phyloP scores from a whole-genome alignment of 2,329 filamentous ascomycete genomes.

The Venturia oleaginea region DNA sequence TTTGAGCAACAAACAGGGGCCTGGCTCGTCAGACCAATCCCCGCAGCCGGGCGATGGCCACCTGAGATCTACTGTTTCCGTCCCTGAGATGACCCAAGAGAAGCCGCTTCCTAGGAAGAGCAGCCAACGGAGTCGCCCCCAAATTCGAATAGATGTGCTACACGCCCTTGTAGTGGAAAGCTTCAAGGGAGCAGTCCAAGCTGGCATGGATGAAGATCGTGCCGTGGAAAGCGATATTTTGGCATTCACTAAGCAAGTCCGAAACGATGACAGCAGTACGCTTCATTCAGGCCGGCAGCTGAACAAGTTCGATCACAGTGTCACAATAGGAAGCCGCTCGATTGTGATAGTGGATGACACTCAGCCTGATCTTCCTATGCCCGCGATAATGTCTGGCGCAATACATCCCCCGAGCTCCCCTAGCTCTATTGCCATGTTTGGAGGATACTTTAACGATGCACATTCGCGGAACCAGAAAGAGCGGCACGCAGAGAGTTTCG shows the following conservation, averaged over 20 bases:
- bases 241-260: background rate
- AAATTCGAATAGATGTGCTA: constrained; percentile 69
- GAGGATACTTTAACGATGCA: background rate
- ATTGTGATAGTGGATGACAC: constrained; percentile 77
- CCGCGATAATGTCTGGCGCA: constrained; percentile 34
- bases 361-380: constrained; percentile 23
- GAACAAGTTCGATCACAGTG: constrained; percentile 37
- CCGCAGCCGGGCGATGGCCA: background rate
- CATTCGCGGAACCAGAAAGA: background rate
- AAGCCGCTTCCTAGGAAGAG: constrained; percentile 13
- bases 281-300: background rate
- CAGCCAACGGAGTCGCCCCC: constrained; percentile 20
- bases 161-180: constrained; percentile 71
- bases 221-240: constrained; percentile 6
- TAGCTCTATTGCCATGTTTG: constrained; percentile 4
- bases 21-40: background rate
- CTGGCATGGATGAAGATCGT: constrained; percentile 33
- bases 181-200: constrained; percentile 61
- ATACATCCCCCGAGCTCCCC: constrained; percentile 20
- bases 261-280: constrained; percentile 24
- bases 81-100: background rate
- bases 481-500: background rate
- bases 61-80: background rate
- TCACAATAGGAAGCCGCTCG: constrained; percentile 78
- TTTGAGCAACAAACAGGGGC: constrained; percentile 50